Evolutionary conservation across 1,139 yeast species (phyloP).

Genomic region (Suhomyces bolitotheri): DNA sequence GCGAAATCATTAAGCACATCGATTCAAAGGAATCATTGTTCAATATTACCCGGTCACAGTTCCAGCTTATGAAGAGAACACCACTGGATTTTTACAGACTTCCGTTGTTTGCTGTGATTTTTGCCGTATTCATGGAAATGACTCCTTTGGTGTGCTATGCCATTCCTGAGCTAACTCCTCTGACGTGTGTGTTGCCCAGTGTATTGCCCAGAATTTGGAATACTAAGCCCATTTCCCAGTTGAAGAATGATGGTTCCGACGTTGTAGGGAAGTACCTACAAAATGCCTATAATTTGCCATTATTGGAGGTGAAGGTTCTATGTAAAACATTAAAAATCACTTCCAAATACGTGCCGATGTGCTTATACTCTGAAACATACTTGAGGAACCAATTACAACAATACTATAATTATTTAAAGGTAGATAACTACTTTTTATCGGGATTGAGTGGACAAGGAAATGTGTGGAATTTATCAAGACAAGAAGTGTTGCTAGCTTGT

Average conservation of each 20-base stretch:
- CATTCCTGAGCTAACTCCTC: slow-evolving; percentile 66
- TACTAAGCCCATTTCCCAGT: slow-evolving; percentile 10
- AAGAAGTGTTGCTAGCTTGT: slow-evolving; percentile 49
- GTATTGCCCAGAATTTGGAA: slow-evolving; percentile 43
- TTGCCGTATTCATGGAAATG: slow-evolving; percentile 59
- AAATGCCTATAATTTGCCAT: slow-evolving; percentile 48
- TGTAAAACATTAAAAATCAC: slow-evolving; percentile 39
- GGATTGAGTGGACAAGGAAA: slow-evolving; percentile 48
- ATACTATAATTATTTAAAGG: slow-evolving; percentile 45
- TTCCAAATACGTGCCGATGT: slow-evolving; percentile 40
- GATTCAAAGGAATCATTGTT: slow-evolving; percentile 21
- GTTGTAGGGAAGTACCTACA: slow-evolving; percentile 13
- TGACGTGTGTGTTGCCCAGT: slow-evolving; percentile 64
- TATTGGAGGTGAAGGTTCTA: slow-evolving; percentile 35
- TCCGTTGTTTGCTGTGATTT: slow-evolving; percentile 61
- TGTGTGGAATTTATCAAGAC: slow-evolving; percentile 44
- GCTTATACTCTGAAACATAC: slow-evolving; percentile 37
- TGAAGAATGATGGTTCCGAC: slow-evolving; percentile 1
- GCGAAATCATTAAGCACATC: slow-evolving; percentile 21
- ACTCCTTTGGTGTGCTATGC: slow-evolving; percentile 61
- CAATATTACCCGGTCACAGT: slow-evolving; percentile 53
- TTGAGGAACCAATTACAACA: slow-evolving; percentile 41
- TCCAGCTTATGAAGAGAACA: slow-evolving; percentile 58
- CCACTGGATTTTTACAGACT: slow-evolving; percentile 56
- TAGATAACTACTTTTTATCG: slow-evolving; percentile 52